Conservation (phyloP, 2,329 filamentous ascomycete species). For the Colletotrichum sp. region DNA sequence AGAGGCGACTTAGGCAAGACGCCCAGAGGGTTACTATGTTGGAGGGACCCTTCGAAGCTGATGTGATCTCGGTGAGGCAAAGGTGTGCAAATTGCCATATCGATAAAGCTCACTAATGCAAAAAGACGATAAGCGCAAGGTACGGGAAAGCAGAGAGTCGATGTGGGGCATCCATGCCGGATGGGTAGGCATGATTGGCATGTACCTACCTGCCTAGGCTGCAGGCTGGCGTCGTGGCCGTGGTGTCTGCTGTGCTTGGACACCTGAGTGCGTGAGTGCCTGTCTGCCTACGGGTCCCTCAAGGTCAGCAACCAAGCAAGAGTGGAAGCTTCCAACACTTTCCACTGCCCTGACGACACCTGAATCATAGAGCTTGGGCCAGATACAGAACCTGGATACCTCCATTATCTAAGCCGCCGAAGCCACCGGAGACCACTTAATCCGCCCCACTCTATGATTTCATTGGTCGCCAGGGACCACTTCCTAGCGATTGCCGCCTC, state of each 20-base stretch:
- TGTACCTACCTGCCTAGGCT: background rate
- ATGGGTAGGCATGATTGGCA: background rate
- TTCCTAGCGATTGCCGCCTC: constrained; percentile 16
- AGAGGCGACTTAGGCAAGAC: background rate
- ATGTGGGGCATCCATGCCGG: background rate
- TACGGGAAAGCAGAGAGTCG: background rate
- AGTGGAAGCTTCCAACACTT: constrained; percentile 26
- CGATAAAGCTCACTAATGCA: constrained; percentile 19
- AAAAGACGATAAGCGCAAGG: constrained; percentile 5
- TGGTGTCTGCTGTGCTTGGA: background rate
- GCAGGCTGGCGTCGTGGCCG: background rate
- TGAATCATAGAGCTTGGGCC: constrained; percentile 24
- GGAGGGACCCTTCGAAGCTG: background rate
- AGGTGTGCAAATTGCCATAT: constrained; percentile 6
- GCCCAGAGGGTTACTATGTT: background rate
- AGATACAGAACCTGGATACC: background rate
- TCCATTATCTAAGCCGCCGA: constrained; percentile 17
- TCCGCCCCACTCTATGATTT: constrained; percentile 24
- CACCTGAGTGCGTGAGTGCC: background rate
- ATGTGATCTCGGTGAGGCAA: background rate
- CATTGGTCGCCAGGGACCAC: constrained; percentile 21
- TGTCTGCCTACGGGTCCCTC: constrained; percentile 18
- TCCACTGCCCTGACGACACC: constrained; percentile 16
- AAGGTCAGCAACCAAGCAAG: constrained; percentile 10
- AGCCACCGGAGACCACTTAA: constrained; percentile 22